Evolutionary conservation across 2,329 filamentous ascomycete species (phyloP), one percentile per base, ranked within the genome.

Genomic region (Leptodontidium sp.): DNA sequence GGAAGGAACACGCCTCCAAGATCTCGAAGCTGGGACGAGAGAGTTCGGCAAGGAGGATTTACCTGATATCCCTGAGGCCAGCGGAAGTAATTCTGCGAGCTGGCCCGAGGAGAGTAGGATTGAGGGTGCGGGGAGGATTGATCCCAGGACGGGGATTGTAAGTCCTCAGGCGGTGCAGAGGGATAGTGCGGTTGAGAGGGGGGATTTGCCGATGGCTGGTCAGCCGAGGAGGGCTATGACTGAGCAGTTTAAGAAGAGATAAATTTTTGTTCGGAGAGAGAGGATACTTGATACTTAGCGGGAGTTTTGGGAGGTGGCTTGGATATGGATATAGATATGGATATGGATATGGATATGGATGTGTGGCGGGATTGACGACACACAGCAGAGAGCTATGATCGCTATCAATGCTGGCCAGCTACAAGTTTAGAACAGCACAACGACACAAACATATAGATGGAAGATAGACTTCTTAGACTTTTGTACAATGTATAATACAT

Each of bases 31-130:
- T 2, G 76, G 76, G 1, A 70, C 70, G n/a, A 63, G 69, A 57
- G 69, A 70, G 2, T 62, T 73, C 12, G 62, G 47, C 1, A 40
- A 63, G 1, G 65, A 47, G 70, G 84, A 82, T 9, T 81, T 83
- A 67, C 83, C 80, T 11, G 81, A 82, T 68, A 83, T 85, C 32
- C 82, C 82, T 0, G 83, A 84, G 67, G 68, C 71, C 0, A 73
- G 66, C 0, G 70, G 72, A 5, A 26, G 47, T 1, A 73, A 70
- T 53, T 66, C 64, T 8, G 64, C 61, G 17, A 72, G 70, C 53
- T 68, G 65, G 68, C 57, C 38, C 38, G 53, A 45, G 45, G 68
- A 65, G 61, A 47, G 35, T 66, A 49, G 40, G 63, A 43, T 43
- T 26, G 32, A 26, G 59, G 35, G 21, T n/a, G 50, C 26, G 45